Percentiles rank a stretch among this genome's conserved stretches.
Evolutionary conservation across 169 alveolate genomes (phyloP).

Genomic region (Amoebophrya sp.): DNA sequence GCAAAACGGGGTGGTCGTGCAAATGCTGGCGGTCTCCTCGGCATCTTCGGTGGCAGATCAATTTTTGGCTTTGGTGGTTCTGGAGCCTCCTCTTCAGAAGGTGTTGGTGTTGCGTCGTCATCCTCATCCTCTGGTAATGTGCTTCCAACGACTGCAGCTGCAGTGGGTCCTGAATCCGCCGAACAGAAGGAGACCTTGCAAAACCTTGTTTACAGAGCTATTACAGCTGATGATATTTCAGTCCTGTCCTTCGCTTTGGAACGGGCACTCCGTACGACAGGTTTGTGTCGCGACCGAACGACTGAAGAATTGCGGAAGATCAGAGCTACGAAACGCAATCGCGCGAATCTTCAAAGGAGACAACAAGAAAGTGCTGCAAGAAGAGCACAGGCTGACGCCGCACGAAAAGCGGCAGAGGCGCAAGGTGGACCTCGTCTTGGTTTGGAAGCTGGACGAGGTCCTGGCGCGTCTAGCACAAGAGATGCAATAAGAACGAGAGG

Average conservation of each 20-base stretch:
- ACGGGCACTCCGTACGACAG: not conserved
- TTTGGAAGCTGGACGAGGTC: no score
- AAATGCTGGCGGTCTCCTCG: not conserved
- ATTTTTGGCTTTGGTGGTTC: not conserved
- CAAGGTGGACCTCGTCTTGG: not conserved
- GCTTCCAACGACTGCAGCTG: not conserved
- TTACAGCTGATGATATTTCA: not conserved
- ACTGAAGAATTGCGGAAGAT: not conserved
- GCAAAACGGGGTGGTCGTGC: not conserved
- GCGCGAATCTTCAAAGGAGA: no score
- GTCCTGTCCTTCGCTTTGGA: not conserved
- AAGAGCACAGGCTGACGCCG: not conserved
- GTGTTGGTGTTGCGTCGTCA: not conserved
- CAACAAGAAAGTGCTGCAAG: not conserved
- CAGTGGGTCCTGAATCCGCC: not conserved
- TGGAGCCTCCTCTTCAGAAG: not conserved
- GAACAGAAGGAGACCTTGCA: not conserved
- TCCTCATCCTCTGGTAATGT: no score
- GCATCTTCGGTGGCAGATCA: not conserved
- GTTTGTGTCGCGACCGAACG: not conserved
- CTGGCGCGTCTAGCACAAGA: no score
- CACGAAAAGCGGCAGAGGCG: not conserved
- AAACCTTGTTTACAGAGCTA: not conserved
- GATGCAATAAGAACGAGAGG: no score
- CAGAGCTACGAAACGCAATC: not conserved